Base-by-base conservation (phyloP, 2,329 filamentous ascomycete species). In the Aphanocladium album region DNA sequence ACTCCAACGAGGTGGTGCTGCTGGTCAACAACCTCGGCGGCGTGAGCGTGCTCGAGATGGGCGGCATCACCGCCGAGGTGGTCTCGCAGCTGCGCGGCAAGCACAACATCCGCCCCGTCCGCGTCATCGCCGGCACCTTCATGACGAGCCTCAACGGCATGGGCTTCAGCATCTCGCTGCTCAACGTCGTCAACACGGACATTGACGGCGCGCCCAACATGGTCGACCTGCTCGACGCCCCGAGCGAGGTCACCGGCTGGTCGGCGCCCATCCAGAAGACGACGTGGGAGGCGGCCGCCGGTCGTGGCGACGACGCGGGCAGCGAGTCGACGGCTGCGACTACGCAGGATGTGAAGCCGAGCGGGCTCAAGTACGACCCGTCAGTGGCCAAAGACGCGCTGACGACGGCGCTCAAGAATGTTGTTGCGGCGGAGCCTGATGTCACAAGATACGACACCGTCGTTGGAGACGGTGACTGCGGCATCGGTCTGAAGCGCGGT, bases 391-490 rank as follows among this genome's bases (percentile, higher is more conserved):
- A 79, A 62, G 73, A 77, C 27, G 79, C 80, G 5, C 76, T 92
- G 45, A 79, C 74, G 21, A 77, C 74, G 17, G 89, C 80, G 0
- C 77, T 91, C 17, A 76, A 88, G 53, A 79, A 78, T 39, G 76
- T 92, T 16, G 82, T 91, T 63, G 80, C 77, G 0, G 87, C 81
- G 1, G 89, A 92, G 71, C 86, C 88, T 1, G 86, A 90, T 55
- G 80, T 91, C 55, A 91, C 89, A 0, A 82, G 78, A 54, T 91
- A 85, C 67, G 89, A 91, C 70, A 96, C 91, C 0, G 85, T 95
- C 14, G 91, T 96, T 25, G 92, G 92, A 46, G 92, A 96, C 70
- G 92, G 92, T 51, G 92, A 96, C 74, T 96, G 92, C 69, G 92
- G 92, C 11, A 90, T 91, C 61, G 91, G 91, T 5, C 79, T 96